Evolutionary conservation across 768 basidiomycete species (phyloP).

Genomic region (Boletus tylopilopsis): DNA sequence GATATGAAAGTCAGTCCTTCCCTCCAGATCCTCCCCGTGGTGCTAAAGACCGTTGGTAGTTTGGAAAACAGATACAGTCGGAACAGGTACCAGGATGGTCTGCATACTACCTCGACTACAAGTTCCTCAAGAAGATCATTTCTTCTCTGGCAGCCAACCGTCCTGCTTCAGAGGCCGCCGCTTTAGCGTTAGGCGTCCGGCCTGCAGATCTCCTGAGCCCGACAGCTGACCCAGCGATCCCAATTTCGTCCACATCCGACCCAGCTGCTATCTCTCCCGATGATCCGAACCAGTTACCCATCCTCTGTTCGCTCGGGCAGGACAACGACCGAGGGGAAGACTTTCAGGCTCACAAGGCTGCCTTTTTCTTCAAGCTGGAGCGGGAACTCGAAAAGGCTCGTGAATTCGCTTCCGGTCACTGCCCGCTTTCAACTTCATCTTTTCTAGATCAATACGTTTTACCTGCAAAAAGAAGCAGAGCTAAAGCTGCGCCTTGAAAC

Average conservation of each 20-base stretch:
- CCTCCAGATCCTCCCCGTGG: background rate
- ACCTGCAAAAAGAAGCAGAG: slow-evolving; percentile 95
- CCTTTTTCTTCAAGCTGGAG: slow-evolving; percentile 98
- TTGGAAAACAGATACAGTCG: slow-evolving; percentile 95
- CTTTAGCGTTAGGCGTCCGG: slow-evolving; percentile 78
- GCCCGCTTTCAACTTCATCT: slow-evolving; percentile 6
- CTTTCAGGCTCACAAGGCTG: slow-evolving; percentile 93
- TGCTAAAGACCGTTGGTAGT: slow-evolving; percentile 45
- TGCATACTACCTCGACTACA: slow-evolving; percentile 94
- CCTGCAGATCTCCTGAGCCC: slow-evolving; percentile 50
- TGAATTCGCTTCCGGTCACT: slow-evolving; percentile 3
- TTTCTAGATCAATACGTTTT: slow-evolving; percentile 95
- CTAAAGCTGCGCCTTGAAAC: slow-evolving; percentile 90
- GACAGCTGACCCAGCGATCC: slow-evolving; percentile 31
- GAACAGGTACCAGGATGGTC: slow-evolving; percentile 99
- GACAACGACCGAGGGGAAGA: slow-evolving; percentile 76
- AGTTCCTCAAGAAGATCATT: slow-evolving; percentile 97
- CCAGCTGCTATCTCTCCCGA: slow-evolving; percentile 24
- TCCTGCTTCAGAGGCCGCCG: slow-evolving; percentile 86
- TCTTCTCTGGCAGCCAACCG: slow-evolving; percentile 89
- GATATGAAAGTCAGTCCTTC: slow-evolving; percentile 30
- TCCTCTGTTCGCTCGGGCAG: slow-evolving; percentile 58
- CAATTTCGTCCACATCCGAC: slow-evolving; percentile 19
- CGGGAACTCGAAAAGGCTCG: slow-evolving; percentile 93
- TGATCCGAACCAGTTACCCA: slow-evolving; percentile 49